These are phyloP conservation scores for Magnaporthiopsis rhizophila DNA, from an alignment of 2,329 filamentous ascomycete genomes.

Conservation along the genomic window DNA sequence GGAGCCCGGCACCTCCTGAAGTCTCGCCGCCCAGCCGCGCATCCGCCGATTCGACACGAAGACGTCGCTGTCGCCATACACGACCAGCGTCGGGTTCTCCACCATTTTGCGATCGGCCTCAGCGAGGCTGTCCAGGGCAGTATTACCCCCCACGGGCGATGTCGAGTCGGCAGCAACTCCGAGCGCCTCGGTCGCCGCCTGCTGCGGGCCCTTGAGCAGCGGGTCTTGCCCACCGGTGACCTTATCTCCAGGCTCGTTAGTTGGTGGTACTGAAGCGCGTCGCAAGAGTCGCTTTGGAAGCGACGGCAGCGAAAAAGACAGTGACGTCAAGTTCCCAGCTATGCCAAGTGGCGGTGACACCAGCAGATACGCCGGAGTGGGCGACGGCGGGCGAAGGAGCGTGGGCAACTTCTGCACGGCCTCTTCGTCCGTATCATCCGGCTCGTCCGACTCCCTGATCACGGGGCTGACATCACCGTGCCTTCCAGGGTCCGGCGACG, in stretches of 20 bases:
- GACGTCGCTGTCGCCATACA: conserved; percentile 68
- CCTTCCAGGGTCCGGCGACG: background rate
- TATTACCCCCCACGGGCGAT: background rate
- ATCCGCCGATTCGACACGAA: conserved; percentile 63
- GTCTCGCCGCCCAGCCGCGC: conserved; percentile 51
- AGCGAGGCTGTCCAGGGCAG: background rate
- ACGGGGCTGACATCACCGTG: conserved; percentile 8
- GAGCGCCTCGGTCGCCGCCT: conserved; percentile 5
- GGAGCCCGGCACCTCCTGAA: conserved; percentile 32
- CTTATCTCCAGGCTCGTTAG: background rate
- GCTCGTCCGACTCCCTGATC: conserved; percentile 14
- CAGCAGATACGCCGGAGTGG: conserved; percentile 49
- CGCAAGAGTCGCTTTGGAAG: conserved; percentile 9
- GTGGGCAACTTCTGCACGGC: conserved; percentile 15
- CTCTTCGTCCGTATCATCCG: conserved; percentile 5
- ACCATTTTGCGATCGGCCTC: conserved; percentile 47
- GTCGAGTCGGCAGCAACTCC: conserved; percentile 8
- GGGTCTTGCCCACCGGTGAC: background rate
- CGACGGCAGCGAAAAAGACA: conserved; percentile 38
- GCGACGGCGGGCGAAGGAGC: conserved; percentile 26
- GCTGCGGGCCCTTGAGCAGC: background rate
- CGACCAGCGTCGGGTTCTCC: conserved; percentile 52
- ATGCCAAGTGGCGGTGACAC: conserved; percentile 59
- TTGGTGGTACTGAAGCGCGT: conserved; percentile 12
- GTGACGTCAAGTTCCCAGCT: conserved; percentile 52